Evolutionary conservation across 805 yeast genomes (phyloP), one percentile per base, ranked within the genome.

Genomic region (Metschnikowia cubensis): DNA sequence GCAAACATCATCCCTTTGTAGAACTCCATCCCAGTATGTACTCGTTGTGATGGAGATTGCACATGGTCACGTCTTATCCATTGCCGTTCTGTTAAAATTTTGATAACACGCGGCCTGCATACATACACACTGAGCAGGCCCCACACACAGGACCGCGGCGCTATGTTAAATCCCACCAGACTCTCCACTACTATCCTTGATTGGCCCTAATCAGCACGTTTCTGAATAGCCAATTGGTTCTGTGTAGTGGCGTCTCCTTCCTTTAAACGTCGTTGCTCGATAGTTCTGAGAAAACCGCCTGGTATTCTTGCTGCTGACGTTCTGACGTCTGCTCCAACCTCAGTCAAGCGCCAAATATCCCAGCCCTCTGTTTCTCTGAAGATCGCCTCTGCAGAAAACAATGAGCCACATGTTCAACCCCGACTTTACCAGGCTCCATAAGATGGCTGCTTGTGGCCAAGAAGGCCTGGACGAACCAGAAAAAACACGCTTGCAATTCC

Each of bases 331-430:
- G 41, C 41, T 17, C 10, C 8, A 17, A 22, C 2, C 31, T 21
- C n/a, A 8, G 29, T n/a, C 31, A 14, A n/a, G 32, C 41, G 31
- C 18, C 7, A n/a, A 22, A n/a, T 21, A 20, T 8, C 10, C 15
- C 14, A 29, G 22, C 35, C 13, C 6, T 8, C 17, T 18, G 15
- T 6, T 15, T 22, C 15, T 13, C 44, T 14, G 14, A 25, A 25
- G 36, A 33, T 20, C 36, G n/a, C n/a, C 29, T 20, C n/a, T 33
- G 34, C 42, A 39, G 21, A 39, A 20, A 11, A 15, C 21, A 43
- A 43, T 43, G 46, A 35, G 46, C n/a, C 46, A 43, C 15, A 22
- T 43, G 10, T 22, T 25, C 39, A 22, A 35, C 40, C 22, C 34
- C 3, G 39, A 43, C 40, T 22, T 35, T 15, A 14, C 22, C 5